Percentiles rank a stretch among this genome's conserved stretches.
Conservation (phyloP, 2,329 filamentous ascomycete species). For the Trichoderma atrobrunneum region DNA sequence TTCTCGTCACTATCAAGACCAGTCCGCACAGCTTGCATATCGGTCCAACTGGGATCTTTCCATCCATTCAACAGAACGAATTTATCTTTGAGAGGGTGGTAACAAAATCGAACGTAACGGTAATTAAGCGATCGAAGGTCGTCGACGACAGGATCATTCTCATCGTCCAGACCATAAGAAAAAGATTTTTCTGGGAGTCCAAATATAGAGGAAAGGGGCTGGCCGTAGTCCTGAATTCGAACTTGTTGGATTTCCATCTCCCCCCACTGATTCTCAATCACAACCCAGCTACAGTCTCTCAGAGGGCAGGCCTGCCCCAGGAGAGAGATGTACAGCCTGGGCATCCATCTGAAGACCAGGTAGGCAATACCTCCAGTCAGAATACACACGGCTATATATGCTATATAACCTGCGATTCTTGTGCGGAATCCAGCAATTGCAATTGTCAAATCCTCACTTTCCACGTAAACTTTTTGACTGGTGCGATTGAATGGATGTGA, state of each 20-base stretch:
- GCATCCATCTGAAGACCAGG: slow-evolving; percentile 85
- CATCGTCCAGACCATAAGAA: slow-evolving; percentile 54
- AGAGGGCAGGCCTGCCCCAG: slow-evolving; percentile 68
- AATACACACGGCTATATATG: slow-evolving; percentile 70
- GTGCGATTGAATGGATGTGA: slow-evolving; percentile 60
- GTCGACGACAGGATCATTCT: slow-evolving; percentile 70
- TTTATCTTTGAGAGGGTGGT: slow-evolving; percentile 83
- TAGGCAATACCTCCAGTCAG: slow-evolving; percentile 75
- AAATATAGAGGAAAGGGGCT: slow-evolving; percentile 61
- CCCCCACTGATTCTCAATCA: slow-evolving; percentile 96
- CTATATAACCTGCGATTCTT: slow-evolving; percentile 62
- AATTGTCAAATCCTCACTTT: slow-evolving; percentile 90
- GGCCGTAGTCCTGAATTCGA: slow-evolving; percentile 51
- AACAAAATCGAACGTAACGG: slow-evolving; percentile 90
- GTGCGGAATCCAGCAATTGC: slow-evolving; percentile 90
- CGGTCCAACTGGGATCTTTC: slow-evolving; percentile 90
- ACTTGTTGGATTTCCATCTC: slow-evolving; percentile 80
- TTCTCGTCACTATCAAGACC: slow-evolving; percentile 90
- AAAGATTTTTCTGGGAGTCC: slow-evolving; percentile 62
- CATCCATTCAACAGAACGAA: slow-evolving; percentile 84
- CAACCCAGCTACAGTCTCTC: slow-evolving; percentile 80
- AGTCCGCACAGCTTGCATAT: slow-evolving; percentile 68
- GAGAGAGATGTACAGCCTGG: slow-evolving; percentile 77
- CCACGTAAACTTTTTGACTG: slow-evolving; percentile 90
- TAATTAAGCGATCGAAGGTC: slow-evolving; percentile 81